Evolutionary conservation across 768 basidiomycete species (phyloP).

Genomic region (Tulasnella sp.): DNA sequence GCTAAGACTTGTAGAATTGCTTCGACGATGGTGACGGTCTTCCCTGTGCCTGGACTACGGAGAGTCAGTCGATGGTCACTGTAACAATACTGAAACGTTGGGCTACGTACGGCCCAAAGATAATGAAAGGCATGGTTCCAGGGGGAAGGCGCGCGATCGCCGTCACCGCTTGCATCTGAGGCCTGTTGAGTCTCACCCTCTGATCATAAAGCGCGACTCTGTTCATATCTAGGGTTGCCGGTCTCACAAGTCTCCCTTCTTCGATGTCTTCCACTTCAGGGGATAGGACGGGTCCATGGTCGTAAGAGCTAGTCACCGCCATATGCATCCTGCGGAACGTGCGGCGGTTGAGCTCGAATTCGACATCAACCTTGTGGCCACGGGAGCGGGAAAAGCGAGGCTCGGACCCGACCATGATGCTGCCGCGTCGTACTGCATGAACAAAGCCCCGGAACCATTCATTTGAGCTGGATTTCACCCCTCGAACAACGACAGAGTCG

Average conservation of each 20-base stretch:
- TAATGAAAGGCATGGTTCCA: slow-evolving; percentile 32
- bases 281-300: slow-evolving; percentile 53
- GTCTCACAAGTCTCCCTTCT: slow-evolving; percentile 24
- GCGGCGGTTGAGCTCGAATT: slow-evolving; percentile 60
- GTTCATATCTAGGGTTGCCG: background rate
- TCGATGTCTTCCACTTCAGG: slow-evolving; percentile 46
- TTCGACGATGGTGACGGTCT: slow-evolving; percentile 33
- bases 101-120: slow-evolving; percentile 35
- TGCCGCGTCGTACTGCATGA: slow-evolving; percentile 50
- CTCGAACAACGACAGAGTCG: slow-evolving; percentile 48
- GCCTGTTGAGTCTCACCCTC: slow-evolving; percentile 8
- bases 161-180: slow-evolving; percentile 33
- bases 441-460: slow-evolving; percentile 51
- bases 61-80: too few species aligned
- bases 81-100: too few species aligned
- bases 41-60: slow-evolving; percentile 28
- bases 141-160: slow-evolving; percentile 14
- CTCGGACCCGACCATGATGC: slow-evolving; percentile 55
- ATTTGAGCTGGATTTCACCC: slow-evolving; percentile 28
- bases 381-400: slow-evolving; percentile 48
- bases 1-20: slow-evolving; percentile 21
- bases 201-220: slow-evolving; percentile 30
- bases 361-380: slow-evolving; percentile 55
- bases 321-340: slow-evolving; percentile 61
- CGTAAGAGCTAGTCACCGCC: slow-evolving; percentile 46